Conservation (phyloP, 805 yeast species). For the Kodamaea lidongshanica region DNA sequence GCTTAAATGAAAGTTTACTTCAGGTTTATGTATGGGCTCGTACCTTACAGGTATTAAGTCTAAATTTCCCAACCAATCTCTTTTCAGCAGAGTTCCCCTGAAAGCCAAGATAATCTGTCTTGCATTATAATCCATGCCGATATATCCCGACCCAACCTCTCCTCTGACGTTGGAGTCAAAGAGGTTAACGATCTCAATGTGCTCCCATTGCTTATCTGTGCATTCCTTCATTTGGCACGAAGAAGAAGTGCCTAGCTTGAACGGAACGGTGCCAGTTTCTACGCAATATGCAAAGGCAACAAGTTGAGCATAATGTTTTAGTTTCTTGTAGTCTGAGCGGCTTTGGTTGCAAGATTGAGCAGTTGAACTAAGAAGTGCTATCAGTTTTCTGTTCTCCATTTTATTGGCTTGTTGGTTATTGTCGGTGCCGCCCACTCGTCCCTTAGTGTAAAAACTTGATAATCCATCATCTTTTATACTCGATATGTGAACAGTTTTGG, state of each 20-base stretch:
- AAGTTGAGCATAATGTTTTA: conserved; percentile 29
- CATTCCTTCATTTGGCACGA: conserved; percentile 16
- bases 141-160: conserved; percentile 49
- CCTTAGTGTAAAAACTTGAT: too few relatives aligned
- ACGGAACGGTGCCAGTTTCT: conserved; percentile 19
- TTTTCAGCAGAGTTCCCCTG: conserved; percentile 57
- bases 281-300: conserved; percentile 36
- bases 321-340: conserved; percentile 16
- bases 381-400: too few relatives aligned
- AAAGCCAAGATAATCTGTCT: conserved; percentile 45
- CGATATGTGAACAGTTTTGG: too few relatives aligned
- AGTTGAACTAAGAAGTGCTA: too few relatives aligned
- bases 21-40: conserved; percentile 32
- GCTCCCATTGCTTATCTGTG: conserved; percentile 11
- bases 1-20: conserved; percentile 1
- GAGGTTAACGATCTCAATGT: conserved; percentile 33
- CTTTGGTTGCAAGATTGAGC: background rate
- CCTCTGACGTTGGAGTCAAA: conserved; percentile 38
- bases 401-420: too few relatives aligned
- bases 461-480: too few relatives aligned
- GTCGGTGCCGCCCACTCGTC: too few relatives aligned
- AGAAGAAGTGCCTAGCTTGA: conserved; percentile 1
- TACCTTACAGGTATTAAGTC: conserved; percentile 42
- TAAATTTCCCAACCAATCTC: conserved; percentile 61
- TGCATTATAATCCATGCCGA: conserved; percentile 42